phyloP scores from a whole-genome alignment of 805 yeast genomes.

The Teunomyces stri region DNA sequence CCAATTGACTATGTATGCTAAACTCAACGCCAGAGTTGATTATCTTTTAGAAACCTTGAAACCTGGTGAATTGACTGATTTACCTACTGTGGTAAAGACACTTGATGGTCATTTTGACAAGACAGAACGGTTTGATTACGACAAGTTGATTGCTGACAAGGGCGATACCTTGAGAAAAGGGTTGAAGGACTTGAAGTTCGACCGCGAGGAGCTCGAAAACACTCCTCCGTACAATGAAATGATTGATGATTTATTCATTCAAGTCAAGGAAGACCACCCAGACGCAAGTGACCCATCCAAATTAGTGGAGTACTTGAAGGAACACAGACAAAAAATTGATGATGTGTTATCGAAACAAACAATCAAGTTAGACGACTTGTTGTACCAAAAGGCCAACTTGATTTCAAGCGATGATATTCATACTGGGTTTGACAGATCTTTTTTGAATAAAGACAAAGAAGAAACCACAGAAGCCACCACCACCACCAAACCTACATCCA shows the following conservation, averaged over 20 bases:
- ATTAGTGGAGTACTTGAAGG: conserved; percentile 40
- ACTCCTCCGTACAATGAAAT: conserved; percentile 80
- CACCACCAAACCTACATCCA: conserved; percentile 16
- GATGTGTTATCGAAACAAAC: conserved; percentile 62
- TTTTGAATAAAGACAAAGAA: conserved; percentile 58
- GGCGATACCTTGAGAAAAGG: conserved; percentile 48
- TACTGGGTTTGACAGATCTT: conserved; percentile 87
- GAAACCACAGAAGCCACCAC: conserved; percentile 14
- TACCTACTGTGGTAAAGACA: conserved; percentile 31
- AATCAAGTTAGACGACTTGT: conserved; percentile 62
- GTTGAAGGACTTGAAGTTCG: conserved; percentile 36
- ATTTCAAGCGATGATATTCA: conserved; percentile 89
- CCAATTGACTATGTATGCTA: conserved; percentile 77
- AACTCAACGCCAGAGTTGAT: conserved; percentile 72
- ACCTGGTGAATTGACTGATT: conserved; percentile 36
- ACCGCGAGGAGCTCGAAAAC: conserved; percentile 36
- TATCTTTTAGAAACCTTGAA: conserved; percentile 47
- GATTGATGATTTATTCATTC: conserved; percentile 87
- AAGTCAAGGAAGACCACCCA: conserved; percentile 60
- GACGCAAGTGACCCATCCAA: conserved; percentile 42
- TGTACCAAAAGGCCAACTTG: conserved; percentile 67
- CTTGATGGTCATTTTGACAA: conserved; percentile 55
- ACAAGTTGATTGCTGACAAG: conserved; percentile 30
- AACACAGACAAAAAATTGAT: conserved; percentile 70
- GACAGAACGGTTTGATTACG: conserved; percentile 52